phyloP scores from a whole-genome alignment of 345 rosid genomes.

The Salix udensis region DNA sequence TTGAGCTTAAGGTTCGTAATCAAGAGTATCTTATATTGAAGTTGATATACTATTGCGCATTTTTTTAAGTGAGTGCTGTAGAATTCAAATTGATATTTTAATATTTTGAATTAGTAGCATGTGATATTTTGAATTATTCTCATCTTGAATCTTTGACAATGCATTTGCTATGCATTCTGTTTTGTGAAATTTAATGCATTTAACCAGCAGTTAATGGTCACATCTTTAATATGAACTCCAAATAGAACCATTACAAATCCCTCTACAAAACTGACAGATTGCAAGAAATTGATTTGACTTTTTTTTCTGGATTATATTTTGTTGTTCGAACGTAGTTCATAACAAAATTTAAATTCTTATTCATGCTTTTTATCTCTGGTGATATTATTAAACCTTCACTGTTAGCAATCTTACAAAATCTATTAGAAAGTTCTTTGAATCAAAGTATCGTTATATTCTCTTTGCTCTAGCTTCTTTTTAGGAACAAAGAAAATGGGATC shows the following conservation, averaged over 20 bases:
- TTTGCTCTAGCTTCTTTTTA: too few relatives aligned
- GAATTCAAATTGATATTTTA: background rate
- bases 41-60: background rate
- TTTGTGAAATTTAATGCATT: too few relatives aligned
- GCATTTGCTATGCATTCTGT: too few relatives aligned
- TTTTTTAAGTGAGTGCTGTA: background rate
- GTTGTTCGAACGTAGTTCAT: background rate
- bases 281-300: background rate
- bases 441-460: background rate
- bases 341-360: background rate
- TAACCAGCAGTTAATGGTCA: too few relatives aligned
- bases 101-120: too few relatives aligned
- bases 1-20: conserved; percentile 67
- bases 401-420: background rate
- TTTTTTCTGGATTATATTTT: background rate
- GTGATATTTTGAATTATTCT: too few relatives aligned
- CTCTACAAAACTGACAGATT: too few relatives aligned
- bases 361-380: background rate
- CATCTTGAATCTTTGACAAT: too few relatives aligned
- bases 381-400: background rate
- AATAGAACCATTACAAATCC: too few relatives aligned
- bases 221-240: too few relatives aligned
- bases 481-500: too few relatives aligned
- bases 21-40: background rate
- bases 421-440: background rate